These are phyloP conservation scores for Coemansia sp. DNA, from an alignment of 192 early-diverging fungal genomes.

Conservation along the genomic window DNA sequence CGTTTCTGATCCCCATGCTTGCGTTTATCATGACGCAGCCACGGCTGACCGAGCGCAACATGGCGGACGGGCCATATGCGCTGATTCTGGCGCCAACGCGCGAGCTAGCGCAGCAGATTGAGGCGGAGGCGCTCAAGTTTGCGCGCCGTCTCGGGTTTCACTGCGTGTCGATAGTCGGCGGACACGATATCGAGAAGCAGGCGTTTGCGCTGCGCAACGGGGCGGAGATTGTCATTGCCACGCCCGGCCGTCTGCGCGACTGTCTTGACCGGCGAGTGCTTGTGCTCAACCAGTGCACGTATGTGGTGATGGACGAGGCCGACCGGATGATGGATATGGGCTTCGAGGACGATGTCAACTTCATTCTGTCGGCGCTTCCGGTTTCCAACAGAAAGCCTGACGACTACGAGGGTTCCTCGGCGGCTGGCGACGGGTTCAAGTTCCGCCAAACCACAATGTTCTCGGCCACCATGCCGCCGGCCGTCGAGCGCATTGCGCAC, in stretches of 20 bases:
- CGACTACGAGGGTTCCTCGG: constrained; percentile 48
- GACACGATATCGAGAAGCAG: constrained; percentile 88
- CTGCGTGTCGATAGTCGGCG: constrained; percentile 81
- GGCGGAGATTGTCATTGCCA: constrained; percentile 96
- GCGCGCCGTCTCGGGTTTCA: constrained; percentile 80
- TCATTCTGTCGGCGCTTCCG: constrained; percentile 91
- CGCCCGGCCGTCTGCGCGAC: constrained; percentile 94
- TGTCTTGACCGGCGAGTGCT: constrained; percentile 85
- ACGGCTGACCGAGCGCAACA: constrained; percentile 72
- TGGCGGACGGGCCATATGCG: constrained; percentile 87
- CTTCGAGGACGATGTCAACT: constrained; percentile 94
- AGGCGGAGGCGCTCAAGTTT: constrained; percentile 91
- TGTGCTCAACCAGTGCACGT: constrained; percentile 90
- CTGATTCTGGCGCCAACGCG: constrained; percentile 94
- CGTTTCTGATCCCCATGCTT: constrained; percentile 95
- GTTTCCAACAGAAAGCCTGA: constrained; percentile 89
- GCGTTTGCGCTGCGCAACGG: constrained; percentile 85
- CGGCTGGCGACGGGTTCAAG: constrained; percentile 24
- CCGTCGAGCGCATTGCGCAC: constrained; percentile 92
- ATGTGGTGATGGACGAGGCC: constrained; percentile 99
- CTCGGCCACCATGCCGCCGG: constrained; percentile 96
- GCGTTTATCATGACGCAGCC: constrained; percentile 83
- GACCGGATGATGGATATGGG: constrained; percentile 96
- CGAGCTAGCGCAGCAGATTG: constrained; percentile 97
- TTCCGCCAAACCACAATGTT: constrained; percentile 99